Evolutionary conservation across 768 basidiomycete species (phyloP).

Genomic region (Naganishia friedmannii): DNA sequence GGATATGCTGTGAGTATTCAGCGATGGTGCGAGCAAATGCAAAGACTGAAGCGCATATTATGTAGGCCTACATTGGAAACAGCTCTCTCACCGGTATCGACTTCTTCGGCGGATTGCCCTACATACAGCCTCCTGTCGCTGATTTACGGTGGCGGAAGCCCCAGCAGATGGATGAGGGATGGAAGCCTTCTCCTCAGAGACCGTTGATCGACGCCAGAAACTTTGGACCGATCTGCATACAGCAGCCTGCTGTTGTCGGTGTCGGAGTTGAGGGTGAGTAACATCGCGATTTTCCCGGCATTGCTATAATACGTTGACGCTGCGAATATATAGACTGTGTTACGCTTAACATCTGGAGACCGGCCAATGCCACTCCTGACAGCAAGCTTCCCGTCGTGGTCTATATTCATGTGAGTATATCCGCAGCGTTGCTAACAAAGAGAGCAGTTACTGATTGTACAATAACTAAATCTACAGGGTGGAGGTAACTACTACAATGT

Average conservation of each 20-base stretch:
- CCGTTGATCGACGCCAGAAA: conserved; percentile 55
- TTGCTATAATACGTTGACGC: not conserved
- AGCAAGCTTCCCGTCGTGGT: conserved; percentile 55
- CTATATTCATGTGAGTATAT: conserved; percentile 52
- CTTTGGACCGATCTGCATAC: conserved; percentile 57
- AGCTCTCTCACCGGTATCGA: conserved; percentile 43
- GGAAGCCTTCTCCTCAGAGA: conserved; percentile 33
- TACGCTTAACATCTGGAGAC: conserved; percentile 56
- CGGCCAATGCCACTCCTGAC: conserved; percentile 49
- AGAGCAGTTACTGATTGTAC: not conserved
- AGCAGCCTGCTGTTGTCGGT: conserved; percentile 56
- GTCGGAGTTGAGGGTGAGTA: conserved; percentile 56
- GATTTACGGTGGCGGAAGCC: conserved; percentile 56
- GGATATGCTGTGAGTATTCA: conserved; percentile 33
- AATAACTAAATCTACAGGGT: not conserved
- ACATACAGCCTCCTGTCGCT: conserved; percentile 60
- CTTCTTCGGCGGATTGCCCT: conserved; percentile 60
- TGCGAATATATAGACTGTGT: conserved; percentile 52
- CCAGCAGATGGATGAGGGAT: conserved; percentile 44
- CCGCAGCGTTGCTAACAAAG: not conserved
- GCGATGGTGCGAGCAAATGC: not conserved
- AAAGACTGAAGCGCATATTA: not conserved
- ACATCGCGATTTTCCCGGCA: not conserved
- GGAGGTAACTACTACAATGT: conserved; percentile 21
- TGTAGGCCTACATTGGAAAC: conserved; percentile 33